These are phyloP conservation scores for Ilyonectria robusta DNA, from an alignment of 2,329 filamentous ascomycete genomes.

Conservation along the genomic window DNA sequence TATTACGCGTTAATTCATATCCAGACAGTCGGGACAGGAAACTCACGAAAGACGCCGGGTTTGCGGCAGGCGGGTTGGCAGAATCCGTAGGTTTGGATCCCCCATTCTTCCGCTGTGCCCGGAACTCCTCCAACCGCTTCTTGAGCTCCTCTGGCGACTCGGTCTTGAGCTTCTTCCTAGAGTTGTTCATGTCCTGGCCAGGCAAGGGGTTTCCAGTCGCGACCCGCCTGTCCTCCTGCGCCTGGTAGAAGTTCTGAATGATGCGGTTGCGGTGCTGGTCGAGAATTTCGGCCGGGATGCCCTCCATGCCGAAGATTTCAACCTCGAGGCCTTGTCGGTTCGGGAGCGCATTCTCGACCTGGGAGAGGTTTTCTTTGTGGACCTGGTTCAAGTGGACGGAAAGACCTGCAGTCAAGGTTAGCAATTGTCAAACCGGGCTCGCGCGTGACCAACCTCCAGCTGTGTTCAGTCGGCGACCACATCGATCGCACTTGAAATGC, in stretches of 20 bases:
- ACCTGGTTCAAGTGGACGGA: conserved; percentile 98
- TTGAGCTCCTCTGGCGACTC: conserved; percentile 85
- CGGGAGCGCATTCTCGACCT: conserved; percentile 92
- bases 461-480: conserved; percentile 89
- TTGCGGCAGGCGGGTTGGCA: conserved; percentile 56
- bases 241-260: conserved; percentile 86
- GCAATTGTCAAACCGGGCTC: conserved; percentile 9
- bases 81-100: conserved; percentile 59
- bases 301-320: conserved; percentile 99
- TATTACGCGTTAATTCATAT: conserved; percentile 50
- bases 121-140: conserved; percentile 83
- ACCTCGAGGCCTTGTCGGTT: conserved; percentile 89
- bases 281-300: conserved; percentile 88
- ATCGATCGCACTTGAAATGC: conserved; percentile 97
- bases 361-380: conserved; percentile 90
- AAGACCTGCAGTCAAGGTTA: conserved; percentile 72
- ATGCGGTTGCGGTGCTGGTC: conserved; percentile 90
- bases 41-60: conserved; percentile 73
- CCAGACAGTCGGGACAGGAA: too few species aligned
- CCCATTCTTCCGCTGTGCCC: conserved; percentile 75
- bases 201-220: conserved; percentile 87
- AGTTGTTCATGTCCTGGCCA: conserved; percentile 74
- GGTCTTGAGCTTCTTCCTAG: conserved; percentile 79
- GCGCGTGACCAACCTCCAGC: conserved; percentile 79
- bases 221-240: conserved; percentile 85